phyloP scores from a whole-genome alignment of 441 rosid genomes.

The Arabidopsis hybrid region DNA sequence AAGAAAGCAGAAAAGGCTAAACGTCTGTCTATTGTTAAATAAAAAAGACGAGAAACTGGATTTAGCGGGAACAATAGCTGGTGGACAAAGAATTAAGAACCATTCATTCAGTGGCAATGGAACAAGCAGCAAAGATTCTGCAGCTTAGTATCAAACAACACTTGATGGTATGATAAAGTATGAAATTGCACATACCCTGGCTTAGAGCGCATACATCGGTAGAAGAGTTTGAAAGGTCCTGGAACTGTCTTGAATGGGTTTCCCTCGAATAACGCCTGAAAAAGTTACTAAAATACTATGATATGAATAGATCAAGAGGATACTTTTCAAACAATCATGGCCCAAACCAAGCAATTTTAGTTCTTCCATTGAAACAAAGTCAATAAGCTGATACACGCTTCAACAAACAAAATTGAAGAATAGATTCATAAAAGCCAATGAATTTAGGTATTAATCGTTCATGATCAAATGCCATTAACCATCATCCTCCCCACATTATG shows the following conservation, averaged over 20 bases:
- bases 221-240: constrained; percentile 93
- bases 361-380: constrained; percentile 1
- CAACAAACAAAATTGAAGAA: not conserved
- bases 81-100: too few relatives aligned
- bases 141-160: constrained; percentile 15
- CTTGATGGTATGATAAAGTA: not conserved
- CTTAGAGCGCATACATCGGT: constrained; percentile 94
- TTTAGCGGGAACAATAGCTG: too few relatives aligned
- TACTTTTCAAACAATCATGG: not conserved
- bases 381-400: constrained; percentile 15
- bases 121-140: not conserved
- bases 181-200: constrained; percentile 71
- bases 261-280: constrained; percentile 94
- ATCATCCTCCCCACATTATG: too few relatives aligned
- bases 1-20: constrained; percentile 15
- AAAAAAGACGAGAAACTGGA: too few relatives aligned
- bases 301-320: too few relatives aligned
- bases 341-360: constrained; percentile 3
- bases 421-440: not conserved
- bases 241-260: constrained; percentile 98
- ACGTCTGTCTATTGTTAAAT: not conserved
- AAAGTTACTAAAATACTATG: not conserved
- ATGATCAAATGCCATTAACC: too few relatives aligned
- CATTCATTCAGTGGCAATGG: not conserved
- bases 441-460: too few relatives aligned